Evolutionary conservation across 1,139 yeast species (phyloP).

Genomic region (Petasospora rhodanensis): DNA sequence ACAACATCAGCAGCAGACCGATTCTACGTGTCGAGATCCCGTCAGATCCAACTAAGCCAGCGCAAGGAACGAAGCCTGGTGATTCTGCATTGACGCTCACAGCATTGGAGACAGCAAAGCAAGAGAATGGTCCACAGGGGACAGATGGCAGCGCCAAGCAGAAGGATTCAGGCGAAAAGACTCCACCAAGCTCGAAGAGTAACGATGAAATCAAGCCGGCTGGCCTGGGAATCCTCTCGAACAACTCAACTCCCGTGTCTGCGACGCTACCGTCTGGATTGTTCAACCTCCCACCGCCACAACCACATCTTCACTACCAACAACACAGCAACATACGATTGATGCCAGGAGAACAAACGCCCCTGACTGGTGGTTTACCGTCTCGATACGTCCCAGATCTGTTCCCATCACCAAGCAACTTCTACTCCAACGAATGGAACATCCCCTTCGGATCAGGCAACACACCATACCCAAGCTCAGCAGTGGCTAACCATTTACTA

Average conservation of each 20-base stretch:
- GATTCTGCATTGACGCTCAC: slow-evolving; percentile 39
- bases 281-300: slow-evolving; percentile 24
- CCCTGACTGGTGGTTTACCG: slow-evolving; percentile 43
- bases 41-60: slow-evolving; percentile 8
- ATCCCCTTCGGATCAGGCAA: slow-evolving; percentile 28
- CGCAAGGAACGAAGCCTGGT: slow-evolving; percentile 8
- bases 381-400: slow-evolving; percentile 49
- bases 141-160: too few relatives aligned
- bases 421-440: slow-evolving; percentile 33
- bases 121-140: too few relatives aligned
- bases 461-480: slow-evolving; percentile 27
- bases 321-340: slow-evolving; percentile 12
- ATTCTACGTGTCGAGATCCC: slow-evolving; percentile 50
- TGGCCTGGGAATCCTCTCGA: slow-evolving; percentile 22
- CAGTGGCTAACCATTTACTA: slow-evolving; percentile 12
- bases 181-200: slow-evolving; percentile 14
- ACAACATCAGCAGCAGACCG: slow-evolving; percentile 34
- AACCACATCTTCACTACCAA: slow-evolving; percentile 15
- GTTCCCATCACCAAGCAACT: slow-evolving; percentile 52
- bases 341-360: slow-evolving; percentile 43
- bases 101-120: slow-evolving; percentile 32
- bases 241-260: slow-evolving; percentile 26
- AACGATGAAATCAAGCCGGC: slow-evolving; percentile 13
- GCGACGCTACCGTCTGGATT: slow-evolving; percentile 27
- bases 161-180: slow-evolving; percentile 6